Evolutionary conservation across 2,329 filamentous ascomycete genomes (phyloP).

Genomic region (Trichoderma koningii): DNA sequence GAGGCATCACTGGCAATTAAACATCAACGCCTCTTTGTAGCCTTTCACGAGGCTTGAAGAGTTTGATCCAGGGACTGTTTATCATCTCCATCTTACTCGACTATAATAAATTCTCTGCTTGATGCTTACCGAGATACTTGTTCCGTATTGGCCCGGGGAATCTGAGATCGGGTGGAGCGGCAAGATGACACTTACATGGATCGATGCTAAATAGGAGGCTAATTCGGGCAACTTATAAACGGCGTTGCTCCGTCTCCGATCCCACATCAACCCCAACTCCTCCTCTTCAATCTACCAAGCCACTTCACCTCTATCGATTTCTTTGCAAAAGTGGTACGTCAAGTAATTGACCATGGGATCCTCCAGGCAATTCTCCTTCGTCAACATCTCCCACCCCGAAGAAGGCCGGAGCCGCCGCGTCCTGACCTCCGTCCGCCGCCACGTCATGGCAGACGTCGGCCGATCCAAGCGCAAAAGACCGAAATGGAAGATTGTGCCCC

Average conservation of each 20-base stretch:
- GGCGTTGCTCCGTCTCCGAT: not conserved
- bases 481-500: not conserved
- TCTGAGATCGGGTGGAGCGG: not conserved
- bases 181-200: slow-evolving; percentile 2
- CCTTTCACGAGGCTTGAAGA: not conserved
- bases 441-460: slow-evolving; percentile 16
- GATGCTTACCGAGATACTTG: not conserved
- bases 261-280: not conserved
- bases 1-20: slow-evolving; percentile 27
- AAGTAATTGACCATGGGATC: too few species aligned
- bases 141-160: not conserved
- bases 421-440: slow-evolving; percentile 1
- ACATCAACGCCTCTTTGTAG: not conserved
- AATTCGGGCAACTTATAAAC: not conserved
- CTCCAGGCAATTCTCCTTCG: not conserved
- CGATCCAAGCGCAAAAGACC: slow-evolving; percentile 12
- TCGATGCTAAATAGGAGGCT: slow-evolving; percentile 3
- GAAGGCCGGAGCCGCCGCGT: not conserved
- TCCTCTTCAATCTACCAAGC: not conserved
- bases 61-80: not conserved
- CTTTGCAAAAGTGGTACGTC: too few species aligned
- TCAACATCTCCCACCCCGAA: slow-evolving; percentile 16
- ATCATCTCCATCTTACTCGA: not conserved
- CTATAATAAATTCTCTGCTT: not conserved
- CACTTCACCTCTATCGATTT: too few species aligned